A percentile compares a stretch with the other conserved stretches of the same genome.
Evolutionary conservation across 768 basidiomycete species (phyloP).

Genomic region (Multifurca ochricompacta): DNA sequence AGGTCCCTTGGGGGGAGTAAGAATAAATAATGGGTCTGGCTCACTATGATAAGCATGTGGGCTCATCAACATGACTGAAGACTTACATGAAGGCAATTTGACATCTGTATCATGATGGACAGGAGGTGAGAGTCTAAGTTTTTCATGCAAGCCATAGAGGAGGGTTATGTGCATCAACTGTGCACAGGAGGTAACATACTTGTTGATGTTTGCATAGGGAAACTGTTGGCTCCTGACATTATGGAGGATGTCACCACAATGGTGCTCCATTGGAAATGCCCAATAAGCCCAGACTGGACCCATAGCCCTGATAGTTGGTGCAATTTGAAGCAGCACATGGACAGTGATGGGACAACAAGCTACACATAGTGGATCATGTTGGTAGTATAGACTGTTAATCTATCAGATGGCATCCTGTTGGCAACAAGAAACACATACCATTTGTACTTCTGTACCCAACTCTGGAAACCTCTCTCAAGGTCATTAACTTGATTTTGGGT

Average conservation of each 20-base stretch:
- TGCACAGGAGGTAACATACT: too few relatives aligned
- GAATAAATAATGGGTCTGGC: too few relatives aligned
- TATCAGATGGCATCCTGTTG: background rate
- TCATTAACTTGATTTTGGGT: slow-evolving; percentile 24
- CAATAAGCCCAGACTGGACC: slow-evolving; percentile 26
- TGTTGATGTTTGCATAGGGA: too few relatives aligned
- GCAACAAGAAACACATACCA: slow-evolving; percentile 24
- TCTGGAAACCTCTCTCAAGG: slow-evolving; percentile 33
- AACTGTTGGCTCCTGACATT: slow-evolving; percentile 21
- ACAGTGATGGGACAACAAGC: slow-evolving; percentile 28
- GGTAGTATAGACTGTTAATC: slow-evolving; percentile 25
- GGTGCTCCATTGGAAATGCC: slow-evolving; percentile 29
- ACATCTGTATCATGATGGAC: too few relatives aligned
- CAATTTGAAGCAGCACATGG: slow-evolving; percentile 29
- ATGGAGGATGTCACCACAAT: slow-evolving; percentile 22
- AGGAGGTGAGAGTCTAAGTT: too few relatives aligned
- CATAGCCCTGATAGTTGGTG: slow-evolving; percentile 22
- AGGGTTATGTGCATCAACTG: too few relatives aligned
- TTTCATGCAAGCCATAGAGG: too few relatives aligned
- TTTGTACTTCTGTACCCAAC: slow-evolving; percentile 38
- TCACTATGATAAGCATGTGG: too few relatives aligned
- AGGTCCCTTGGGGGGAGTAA: too few relatives aligned
- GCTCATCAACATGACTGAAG: too few relatives aligned
- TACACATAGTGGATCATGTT: slow-evolving; percentile 21
- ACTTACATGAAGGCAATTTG: too few relatives aligned